Base-by-base conservation (phyloP, 768 basidiomycete species). In the Lentinula sp. region DNA sequence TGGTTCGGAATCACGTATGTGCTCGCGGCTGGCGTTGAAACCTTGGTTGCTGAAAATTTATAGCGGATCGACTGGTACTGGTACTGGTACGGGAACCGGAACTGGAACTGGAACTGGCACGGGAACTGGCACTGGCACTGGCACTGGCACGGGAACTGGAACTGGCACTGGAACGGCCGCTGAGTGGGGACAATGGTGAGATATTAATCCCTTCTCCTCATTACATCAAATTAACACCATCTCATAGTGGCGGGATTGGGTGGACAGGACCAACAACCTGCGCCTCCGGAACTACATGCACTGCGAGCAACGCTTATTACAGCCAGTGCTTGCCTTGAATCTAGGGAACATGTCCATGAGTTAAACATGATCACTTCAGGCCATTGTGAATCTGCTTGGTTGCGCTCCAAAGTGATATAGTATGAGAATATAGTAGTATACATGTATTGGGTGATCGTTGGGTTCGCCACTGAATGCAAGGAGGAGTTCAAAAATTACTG, bases 1-100 rank as follows among this genome's bases (percentile, higher is more conserved):
- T 84, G 78, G 76, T 80, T 83, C 62, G 80, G 81, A 34, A 72
- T 83, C 60, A 48, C 46, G 46, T 48, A 48, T 48, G 46, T 48
- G 21, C 9, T 48, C n/a, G 9, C 3, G 4, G 9, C 21, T 11
- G 4, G 16, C 43, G 16, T 13, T 48, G 2, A 48, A 21, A 10
- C 18, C n/a, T 23, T 16, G 18, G 46, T 21, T 18, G 16, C 4
- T 21, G 3, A 48, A 48, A 48, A 48, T 21, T 15, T 34, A 11
- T 34, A 52, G 50, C 5, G 50, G 50, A 18, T 32, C 50, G 8
- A 50, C 48, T 50, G 31, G 48, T 16, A 50, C 48, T 9, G 48
- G 48, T 6, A 52, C 50, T n/a, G 32, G 50, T 3, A 52, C 31
- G 32, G 50, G 50, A n/a, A 52, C 50, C 4, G 50, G 50, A n/a